phyloP scores from a whole-genome alignment of 805 yeast species.

The Wickerhamiella domercqiae region DNA sequence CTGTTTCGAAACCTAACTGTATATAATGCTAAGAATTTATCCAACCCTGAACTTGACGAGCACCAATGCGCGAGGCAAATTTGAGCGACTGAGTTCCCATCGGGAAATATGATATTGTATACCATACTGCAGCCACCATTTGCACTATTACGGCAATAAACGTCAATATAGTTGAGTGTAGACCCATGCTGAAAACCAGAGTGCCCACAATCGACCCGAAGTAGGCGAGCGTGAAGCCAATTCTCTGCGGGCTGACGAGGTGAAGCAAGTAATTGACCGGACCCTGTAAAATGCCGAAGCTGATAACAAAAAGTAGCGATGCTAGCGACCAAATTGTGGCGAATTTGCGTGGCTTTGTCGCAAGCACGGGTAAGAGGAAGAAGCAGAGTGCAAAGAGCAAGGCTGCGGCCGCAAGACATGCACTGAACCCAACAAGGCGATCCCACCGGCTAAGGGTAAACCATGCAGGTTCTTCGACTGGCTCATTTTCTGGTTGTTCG shows the following conservation, averaged over 20 bases:
- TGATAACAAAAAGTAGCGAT: constrained; percentile 65
- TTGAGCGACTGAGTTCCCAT: constrained; percentile 72
- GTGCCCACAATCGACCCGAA: constrained; percentile 70
- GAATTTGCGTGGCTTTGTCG: constrained; percentile 80
- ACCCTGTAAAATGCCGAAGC: constrained; percentile 87
- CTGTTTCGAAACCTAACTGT: too few relatives aligned
- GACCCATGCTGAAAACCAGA: constrained; percentile 55
- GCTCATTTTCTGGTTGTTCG: constrained; percentile 17
- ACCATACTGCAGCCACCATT: constrained; percentile 74
- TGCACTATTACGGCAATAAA: constrained; percentile 62
- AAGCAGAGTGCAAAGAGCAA: constrained; percentile 72
- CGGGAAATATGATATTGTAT: constrained; percentile 86
- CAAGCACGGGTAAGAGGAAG: constrained; percentile 74
- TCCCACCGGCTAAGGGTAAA: constrained; percentile 52
- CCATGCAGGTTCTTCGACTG: constrained; percentile 27
- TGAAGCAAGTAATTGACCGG: constrained; percentile 69
- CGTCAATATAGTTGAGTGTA: constrained; percentile 62
- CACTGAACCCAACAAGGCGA: constrained; percentile 57
- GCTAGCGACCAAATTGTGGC: constrained; percentile 83
- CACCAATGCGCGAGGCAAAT: constrained; percentile 41
- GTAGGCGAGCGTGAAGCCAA: constrained; percentile 67
- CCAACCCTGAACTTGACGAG: constrained; percentile 35
- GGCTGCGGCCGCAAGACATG: constrained; percentile 61
- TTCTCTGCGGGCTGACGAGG: constrained; percentile 55
- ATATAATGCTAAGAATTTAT: constrained; percentile 22